Base-by-base conservation (phyloP, 495 filamentous ascomycete species). In the Parathielavia appendiculata region DNA sequence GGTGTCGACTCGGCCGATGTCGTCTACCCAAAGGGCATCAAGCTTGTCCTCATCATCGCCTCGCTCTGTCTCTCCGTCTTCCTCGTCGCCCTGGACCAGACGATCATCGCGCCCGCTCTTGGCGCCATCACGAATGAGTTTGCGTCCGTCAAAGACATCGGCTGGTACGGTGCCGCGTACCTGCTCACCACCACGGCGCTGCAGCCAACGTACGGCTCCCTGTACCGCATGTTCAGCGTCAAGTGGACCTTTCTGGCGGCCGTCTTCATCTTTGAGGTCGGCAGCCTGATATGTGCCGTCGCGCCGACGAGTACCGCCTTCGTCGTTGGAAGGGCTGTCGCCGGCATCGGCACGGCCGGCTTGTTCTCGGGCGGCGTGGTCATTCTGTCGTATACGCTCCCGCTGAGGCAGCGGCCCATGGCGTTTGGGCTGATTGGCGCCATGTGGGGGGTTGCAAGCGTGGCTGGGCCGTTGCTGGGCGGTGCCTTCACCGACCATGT, bases 401-500 rank as follows among this genome's bases (percentile, higher is more conserved):
- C 90, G 0, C 72, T 95, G 6, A 70, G 75, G 7, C 79, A 86
- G 57, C 75, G 90, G 32, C 89, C 90, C 0, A 75, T 84, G 34
- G 90, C 84, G 55, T 89, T 86, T 46, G 87, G 89, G 5, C 62
- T 92, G n/a, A 81, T 96, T 56, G 88, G 88, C 9, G 84, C 79
- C 47, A 92, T 93, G 83, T 95, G 85, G 74, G 91, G 90, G 4
- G 80, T 96, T 59, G 88, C 91, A 0, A 69, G 66, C 16, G 72
- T 76, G 20, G 69, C 68, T 0, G 74, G 71, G 0, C 73, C 70
- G 20, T 41, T 76, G n/a, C 60, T 81, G 14, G 78, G 78, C 1
- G 79, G 79, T 19, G 76, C 70, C 0, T 79, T 81, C 47, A 80
- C 78, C 16, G 67, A 75, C 35, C 56, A 69, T 8, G 65, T 76